phyloP scores from a whole-genome alignment of 306 rosid genomes.

The Lagenaria siceraria region DNA sequence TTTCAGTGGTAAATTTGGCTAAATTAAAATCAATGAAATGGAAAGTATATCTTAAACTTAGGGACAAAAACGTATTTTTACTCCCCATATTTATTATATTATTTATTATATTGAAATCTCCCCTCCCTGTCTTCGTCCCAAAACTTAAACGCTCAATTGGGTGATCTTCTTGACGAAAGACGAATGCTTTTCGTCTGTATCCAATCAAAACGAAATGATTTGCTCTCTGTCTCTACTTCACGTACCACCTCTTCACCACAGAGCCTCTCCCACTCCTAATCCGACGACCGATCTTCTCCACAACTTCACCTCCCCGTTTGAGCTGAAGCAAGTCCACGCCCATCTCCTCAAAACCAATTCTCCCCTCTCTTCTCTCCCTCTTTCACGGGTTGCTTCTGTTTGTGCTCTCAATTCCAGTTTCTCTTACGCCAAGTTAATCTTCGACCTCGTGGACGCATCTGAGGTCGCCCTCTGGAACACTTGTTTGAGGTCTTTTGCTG shows the following conservation, averaged over 20 bases:
- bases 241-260: slow-evolving; percentile 1
- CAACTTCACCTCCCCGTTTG: slow-evolving; percentile 34
- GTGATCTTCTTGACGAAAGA: not conserved
- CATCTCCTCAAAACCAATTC: slow-evolving; percentile 34
- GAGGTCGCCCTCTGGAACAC: slow-evolving; percentile 27
- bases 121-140: no score
- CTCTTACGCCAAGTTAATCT: slow-evolving; percentile 24
- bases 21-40: no score
- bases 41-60: no score
- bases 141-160: not conserved
- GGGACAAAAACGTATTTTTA: no score
- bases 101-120: no score
- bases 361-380: slow-evolving; percentile 31
- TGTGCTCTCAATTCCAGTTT: slow-evolving; percentile 32
- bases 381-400: slow-evolving; percentile 25
- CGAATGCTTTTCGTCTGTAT: not conserved
- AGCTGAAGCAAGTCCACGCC: slow-evolving; percentile 48
- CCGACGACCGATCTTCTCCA: slow-evolving; percentile 20
- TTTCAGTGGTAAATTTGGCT: no score
- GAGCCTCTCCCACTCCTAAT: not conserved
- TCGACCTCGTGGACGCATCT: slow-evolving; percentile 11
- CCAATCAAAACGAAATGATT: not conserved
- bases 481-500: slow-evolving; percentile 26
- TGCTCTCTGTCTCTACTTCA: not conserved
- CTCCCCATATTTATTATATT: no score